Percentiles rank a stretch among this genome's conserved stretches.
Evolutionary conservation across 345 rosid genomes (phyloP).

Genomic region (Melaleuca quinquenervia): DNA sequence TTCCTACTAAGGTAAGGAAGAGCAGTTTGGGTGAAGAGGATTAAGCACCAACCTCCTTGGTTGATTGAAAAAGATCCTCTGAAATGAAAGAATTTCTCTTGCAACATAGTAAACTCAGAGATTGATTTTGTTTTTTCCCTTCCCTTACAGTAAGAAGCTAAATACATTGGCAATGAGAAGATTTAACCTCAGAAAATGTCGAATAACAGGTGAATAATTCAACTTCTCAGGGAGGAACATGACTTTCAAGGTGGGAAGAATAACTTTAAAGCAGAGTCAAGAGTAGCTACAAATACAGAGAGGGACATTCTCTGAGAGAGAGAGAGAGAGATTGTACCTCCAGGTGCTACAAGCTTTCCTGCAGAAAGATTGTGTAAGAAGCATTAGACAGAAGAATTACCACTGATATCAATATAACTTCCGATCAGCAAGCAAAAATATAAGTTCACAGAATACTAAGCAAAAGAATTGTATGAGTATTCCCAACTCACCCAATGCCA

Average conservation of each 20-base stretch:
- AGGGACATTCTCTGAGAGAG: background rate
- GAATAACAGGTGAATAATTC: background rate
- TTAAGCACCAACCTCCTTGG: background rate
- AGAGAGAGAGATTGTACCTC: conserved; percentile 37
- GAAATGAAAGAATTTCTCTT: background rate
- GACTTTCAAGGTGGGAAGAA: background rate
- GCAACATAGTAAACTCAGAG: background rate
- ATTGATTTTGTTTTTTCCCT: background rate
- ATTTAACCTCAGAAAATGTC: background rate
- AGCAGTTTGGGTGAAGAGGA: background rate
- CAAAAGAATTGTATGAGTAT: background rate
- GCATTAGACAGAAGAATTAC: conserved; percentile 1
- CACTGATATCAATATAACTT: background rate
- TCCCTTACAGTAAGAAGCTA: background rate
- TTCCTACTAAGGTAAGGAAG: background rate
- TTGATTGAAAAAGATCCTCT: background rate
- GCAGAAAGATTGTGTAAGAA: conserved; percentile 24
- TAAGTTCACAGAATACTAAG: background rate
- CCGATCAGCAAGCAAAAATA: background rate
- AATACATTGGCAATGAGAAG: background rate
- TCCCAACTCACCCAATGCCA: conserved; percentile 70
- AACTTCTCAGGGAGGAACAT: background rate
- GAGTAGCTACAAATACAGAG: background rate
- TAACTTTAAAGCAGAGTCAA: background rate
- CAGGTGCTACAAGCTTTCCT: conserved; percentile 81